Conservation (phyloP, 768 basidiomycete genomes). For the Chalciporus sphaerocephalus region DNA sequence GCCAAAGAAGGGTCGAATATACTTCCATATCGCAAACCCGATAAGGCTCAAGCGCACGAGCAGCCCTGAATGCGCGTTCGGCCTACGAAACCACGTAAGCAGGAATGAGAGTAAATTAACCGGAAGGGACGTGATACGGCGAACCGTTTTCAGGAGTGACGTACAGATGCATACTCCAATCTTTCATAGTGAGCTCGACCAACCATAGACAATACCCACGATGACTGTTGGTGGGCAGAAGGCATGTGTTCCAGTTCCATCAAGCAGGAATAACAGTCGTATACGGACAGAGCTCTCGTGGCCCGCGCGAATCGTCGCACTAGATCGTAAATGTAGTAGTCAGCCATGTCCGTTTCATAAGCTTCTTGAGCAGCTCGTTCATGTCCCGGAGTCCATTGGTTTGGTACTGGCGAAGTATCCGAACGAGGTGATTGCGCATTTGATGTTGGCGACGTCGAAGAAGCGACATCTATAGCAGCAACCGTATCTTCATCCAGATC, state of each 20-base stretch:
- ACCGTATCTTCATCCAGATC: slow-evolving; percentile 65
- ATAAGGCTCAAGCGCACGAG: slow-evolving; percentile 84
- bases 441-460: slow-evolving; percentile 60
- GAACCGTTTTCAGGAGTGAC: slow-evolving; percentile 29
- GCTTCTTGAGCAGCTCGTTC: slow-evolving; percentile 70
- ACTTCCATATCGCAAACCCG: slow-evolving; percentile 91
- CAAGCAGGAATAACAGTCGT: slow-evolving; percentile 71
- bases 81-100: slow-evolving; percentile 51
- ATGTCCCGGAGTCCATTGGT: slow-evolving; percentile 58
- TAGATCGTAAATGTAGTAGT: slow-evolving; percentile 78
- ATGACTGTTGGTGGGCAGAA: slow-evolving; percentile 62
- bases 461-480: slow-evolving; percentile 44
- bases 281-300: slow-evolving; percentile 66
- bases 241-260: slow-evolving; percentile 76
- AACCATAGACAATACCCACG: slow-evolving; percentile 76
- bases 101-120: slow-evolving; percentile 14
- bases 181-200: slow-evolving; percentile 88
- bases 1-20: slow-evolving; percentile 95
- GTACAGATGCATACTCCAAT: slow-evolving; percentile 82
- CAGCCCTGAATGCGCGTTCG: slow-evolving; percentile 80
- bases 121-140: slow-evolving; percentile 5
- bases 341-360: slow-evolving; percentile 69
- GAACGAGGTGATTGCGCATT: slow-evolving; percentile 56
- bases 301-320: slow-evolving; percentile 80
- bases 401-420: slow-evolving; percentile 60